Conservation (phyloP, 1,284 basidiomycete genomes). For the Boletus sp. region DNA sequence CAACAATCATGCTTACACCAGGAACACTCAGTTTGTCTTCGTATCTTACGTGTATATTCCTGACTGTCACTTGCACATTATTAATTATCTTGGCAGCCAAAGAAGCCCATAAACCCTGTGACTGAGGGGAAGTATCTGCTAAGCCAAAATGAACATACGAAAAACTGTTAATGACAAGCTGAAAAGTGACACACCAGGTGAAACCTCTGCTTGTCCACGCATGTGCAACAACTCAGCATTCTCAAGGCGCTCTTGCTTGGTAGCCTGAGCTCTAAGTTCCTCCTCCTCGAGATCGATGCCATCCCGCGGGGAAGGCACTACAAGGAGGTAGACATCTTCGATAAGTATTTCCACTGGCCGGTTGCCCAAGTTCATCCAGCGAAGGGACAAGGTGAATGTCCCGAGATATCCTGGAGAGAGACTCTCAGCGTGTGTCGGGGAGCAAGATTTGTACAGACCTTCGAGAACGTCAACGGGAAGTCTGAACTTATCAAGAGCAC, state of each 20-base stretch:
- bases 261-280: constrained; percentile 74
- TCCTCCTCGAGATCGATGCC: constrained; percentile 83
- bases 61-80: constrained; percentile 94
- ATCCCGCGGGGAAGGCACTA: constrained; percentile 76
- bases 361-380: constrained; percentile 93
- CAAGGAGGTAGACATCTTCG: constrained; percentile 94
- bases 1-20: constrained; percentile 51
- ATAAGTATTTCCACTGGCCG: constrained; percentile 91
- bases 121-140: constrained; percentile 64
- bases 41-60: constrained; percentile 94
- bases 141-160: neutral
- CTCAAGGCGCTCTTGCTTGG: constrained; percentile 86
- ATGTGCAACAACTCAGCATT: constrained; percentile 87
- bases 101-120: constrained; percentile 80
- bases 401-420: constrained; percentile 80
- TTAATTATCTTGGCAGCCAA: constrained; percentile 91
- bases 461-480: constrained; percentile 95
- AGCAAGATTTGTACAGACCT: constrained; percentile 44
- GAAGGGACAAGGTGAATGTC: constrained; percentile 87
- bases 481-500: constrained; percentile 93
- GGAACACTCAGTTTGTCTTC: constrained; percentile 95
- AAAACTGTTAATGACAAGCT: neutral
- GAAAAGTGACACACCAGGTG: constrained; percentile 38
- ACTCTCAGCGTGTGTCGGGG: neutral
- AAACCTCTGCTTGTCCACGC: constrained; percentile 55